phyloP scores from a whole-genome alignment of 1,284 basidiomycete species.

The Pascua guehoae region DNA sequence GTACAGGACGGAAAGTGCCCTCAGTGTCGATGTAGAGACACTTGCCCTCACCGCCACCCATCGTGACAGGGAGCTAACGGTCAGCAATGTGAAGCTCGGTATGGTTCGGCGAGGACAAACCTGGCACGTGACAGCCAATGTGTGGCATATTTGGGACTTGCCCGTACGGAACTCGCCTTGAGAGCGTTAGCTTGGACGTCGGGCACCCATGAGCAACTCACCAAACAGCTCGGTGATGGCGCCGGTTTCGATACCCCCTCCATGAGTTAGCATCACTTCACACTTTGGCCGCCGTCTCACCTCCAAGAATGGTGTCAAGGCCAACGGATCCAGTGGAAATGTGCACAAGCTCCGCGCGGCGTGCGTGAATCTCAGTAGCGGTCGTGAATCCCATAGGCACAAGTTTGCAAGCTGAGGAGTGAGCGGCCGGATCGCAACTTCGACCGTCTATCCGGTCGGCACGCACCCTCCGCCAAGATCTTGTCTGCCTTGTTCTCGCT shows the following conservation, averaged over 20 bases:
- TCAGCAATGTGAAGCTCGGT: slow-evolving; percentile 1
- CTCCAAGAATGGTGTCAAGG: slow-evolving; percentile 90
- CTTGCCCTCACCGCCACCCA: slow-evolving; percentile 99
- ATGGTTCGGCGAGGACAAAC: slow-evolving; percentile 25
- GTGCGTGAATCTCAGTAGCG: slow-evolving; percentile 93
- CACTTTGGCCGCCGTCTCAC: slow-evolving; percentile 50
- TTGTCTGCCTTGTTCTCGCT: slow-evolving; percentile 98
- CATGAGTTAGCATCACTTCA: neutral
- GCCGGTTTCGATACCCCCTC: slow-evolving; percentile 95
- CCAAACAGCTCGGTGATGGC: slow-evolving; percentile 98
- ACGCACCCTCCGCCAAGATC: slow-evolving; percentile 81
- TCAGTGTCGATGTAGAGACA: slow-evolving; percentile 99
- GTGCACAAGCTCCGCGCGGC: slow-evolving; percentile 91
- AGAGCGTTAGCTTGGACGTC: neutral
- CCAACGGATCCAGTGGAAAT: slow-evolving; percentile 97
- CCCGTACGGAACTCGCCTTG: slow-evolving; percentile 87
- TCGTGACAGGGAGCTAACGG: slow-evolving; percentile 74
- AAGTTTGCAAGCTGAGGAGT: slow-evolving; percentile 76
- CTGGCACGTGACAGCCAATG: slow-evolving; percentile 95
- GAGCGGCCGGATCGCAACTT: too few relatives aligned
- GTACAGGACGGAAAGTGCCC: slow-evolving; percentile 95
- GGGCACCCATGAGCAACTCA: slow-evolving; percentile 7
- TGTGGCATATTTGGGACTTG: slow-evolving; percentile 98
- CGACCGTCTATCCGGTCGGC: too few relatives aligned
- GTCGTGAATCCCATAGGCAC: slow-evolving; percentile 98